These are phyloP conservation scores for Metschnikowia amazonensis DNA, from an alignment of 805 yeast genomes.

Conservation along the genomic window DNA sequence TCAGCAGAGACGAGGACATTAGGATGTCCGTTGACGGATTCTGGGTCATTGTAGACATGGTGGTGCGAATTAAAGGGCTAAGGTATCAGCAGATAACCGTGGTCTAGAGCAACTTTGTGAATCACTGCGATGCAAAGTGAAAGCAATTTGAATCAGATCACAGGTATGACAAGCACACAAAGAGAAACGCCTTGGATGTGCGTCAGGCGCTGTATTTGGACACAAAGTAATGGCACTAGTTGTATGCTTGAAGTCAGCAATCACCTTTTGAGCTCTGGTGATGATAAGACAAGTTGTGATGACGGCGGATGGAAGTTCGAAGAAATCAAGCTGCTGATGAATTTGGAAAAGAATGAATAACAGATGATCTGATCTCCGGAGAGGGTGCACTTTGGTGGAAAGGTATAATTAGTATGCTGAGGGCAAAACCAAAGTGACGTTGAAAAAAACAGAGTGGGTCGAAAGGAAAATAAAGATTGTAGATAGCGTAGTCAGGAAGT, in stretches of 20 bases:
- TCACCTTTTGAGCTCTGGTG: background rate
- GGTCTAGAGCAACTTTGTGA: background rate
- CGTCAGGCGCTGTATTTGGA: background rate
- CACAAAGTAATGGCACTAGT: no score
- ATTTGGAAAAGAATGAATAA: conserved; percentile 3
- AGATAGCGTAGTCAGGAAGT: background rate
- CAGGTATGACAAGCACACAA: background rate
- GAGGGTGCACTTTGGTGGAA: background rate
- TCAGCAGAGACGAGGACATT: conserved; percentile 16
- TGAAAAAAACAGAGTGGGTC: conserved; percentile 1
- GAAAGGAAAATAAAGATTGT: background rate
- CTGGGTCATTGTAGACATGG: conserved; percentile 16
- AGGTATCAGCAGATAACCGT: background rate
- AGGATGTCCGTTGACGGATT: conserved; percentile 14
- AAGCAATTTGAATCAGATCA: background rate
- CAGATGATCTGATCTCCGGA: background rate
- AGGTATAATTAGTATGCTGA: background rate
- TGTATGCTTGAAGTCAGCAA: background rate
- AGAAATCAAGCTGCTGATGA: conserved; percentile 3
- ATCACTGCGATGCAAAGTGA: background rate
- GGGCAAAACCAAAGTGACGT: conserved; percentile 1
- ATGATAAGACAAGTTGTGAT: no score
- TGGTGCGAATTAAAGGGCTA: background rate
- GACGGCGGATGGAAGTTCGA: background rate
- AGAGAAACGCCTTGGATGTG: background rate